phyloP scores from a whole-genome alignment of 2,329 filamentous ascomycete genomes.

The Colletotrichum orchidophilum region DNA sequence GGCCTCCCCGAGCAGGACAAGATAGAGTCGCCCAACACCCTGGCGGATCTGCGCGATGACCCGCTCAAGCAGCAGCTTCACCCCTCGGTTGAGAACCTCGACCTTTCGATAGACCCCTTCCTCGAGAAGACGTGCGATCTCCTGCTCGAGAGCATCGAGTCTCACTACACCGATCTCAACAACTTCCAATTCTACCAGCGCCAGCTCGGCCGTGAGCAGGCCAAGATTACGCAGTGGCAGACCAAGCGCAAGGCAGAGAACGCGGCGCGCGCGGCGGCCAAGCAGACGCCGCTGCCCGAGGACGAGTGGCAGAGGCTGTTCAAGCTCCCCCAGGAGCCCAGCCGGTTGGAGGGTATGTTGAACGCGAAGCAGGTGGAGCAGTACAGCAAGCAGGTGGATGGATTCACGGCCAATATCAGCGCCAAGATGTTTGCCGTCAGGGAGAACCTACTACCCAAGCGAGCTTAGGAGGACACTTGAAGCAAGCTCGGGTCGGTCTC shows the following conservation, averaged over 20 bases:
- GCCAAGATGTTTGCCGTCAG: constrained; percentile 99
- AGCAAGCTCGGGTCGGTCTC: constrained; percentile 7
- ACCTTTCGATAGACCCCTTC: constrained; percentile 95
- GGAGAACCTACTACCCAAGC: constrained; percentile 71
- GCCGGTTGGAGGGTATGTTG: constrained; percentile 90
- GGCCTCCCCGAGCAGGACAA: constrained; percentile 70
- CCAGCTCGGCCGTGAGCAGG: constrained; percentile 90
- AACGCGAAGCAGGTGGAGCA: constrained; percentile 97
- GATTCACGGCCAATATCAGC: constrained; percentile 89
- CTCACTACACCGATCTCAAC: constrained; percentile 98
- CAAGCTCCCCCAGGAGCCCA: constrained; percentile 96
- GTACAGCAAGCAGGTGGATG: constrained; percentile 96
- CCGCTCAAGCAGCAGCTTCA: constrained; percentile 73
- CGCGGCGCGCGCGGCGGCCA: constrained; percentile 81
- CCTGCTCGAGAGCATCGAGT: constrained; percentile 95
- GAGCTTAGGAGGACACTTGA: constrained; percentile 29
- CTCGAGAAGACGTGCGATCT: constrained; percentile 98
- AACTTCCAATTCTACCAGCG: constrained; percentile 98
- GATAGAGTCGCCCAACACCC: constrained; percentile 79
- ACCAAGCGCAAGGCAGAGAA: constrained; percentile 97
- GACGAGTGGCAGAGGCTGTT: constrained; percentile 99
- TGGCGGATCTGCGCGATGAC: constrained; percentile 79
- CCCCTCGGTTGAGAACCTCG: constrained; percentile 89
- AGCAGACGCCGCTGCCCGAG: constrained; percentile 89
- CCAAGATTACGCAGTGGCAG: constrained; percentile 97